Evolutionary conservation across 129 eudicot genomes (phyloP).

Genomic region (Scalesia atractyloides): DNA sequence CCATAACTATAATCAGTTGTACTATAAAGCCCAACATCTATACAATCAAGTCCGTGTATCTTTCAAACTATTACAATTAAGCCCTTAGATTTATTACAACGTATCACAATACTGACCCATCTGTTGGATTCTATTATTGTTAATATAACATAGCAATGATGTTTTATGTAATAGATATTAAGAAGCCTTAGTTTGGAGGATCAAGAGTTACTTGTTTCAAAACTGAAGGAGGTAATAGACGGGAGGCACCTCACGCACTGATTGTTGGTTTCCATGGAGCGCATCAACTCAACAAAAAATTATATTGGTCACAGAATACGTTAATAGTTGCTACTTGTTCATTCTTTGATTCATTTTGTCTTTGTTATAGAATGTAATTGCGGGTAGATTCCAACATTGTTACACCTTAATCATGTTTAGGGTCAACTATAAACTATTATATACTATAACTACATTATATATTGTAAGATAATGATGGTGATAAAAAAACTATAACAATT

Average conservation of each 20-base stretch:
- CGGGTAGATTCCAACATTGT: not conserved
- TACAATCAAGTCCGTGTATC: no score
- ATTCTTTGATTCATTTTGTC: conserved; percentile 8
- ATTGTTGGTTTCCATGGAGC: conserved; percentile 5
- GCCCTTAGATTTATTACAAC: no score
- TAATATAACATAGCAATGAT: not conserved
- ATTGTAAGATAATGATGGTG: not conserved
- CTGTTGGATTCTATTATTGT: no score
- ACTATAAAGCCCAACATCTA: no score
- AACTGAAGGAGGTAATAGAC: conserved; percentile 56
- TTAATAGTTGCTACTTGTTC: not conserved
- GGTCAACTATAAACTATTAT: not conserved
- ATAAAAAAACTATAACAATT: not conserved
- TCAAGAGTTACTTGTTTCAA: conserved; percentile 51
- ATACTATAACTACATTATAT: no score
- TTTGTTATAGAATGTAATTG: not conserved
- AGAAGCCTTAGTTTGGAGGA: conserved; percentile 66
- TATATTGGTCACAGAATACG: not conserved
- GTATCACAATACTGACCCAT: no score
- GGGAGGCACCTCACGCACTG: conserved; percentile 37
- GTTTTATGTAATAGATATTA: conserved; percentile 42
- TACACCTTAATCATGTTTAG: not conserved
- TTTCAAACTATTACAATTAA: no score
- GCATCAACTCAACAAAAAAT: conserved; percentile 2
- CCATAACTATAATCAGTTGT: no score